phyloP scores from a whole-genome alignment of 352 stramenopile genomes.

The Phytophthora colocasiae region DNA sequence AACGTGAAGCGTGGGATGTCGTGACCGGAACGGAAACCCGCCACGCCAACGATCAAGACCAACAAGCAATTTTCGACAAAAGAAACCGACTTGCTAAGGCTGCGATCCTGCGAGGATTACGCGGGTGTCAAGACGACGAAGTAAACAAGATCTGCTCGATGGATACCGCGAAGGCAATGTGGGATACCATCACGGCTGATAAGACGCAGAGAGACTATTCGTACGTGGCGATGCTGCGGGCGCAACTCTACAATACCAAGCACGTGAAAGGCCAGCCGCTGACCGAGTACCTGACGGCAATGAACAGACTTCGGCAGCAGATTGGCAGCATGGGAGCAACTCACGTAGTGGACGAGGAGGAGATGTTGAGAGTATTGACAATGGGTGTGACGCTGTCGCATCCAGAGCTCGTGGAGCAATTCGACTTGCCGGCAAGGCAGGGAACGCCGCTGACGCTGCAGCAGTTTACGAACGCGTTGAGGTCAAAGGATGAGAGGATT shows the following conservation, averaged over 20 bases:
- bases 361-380: background rate
- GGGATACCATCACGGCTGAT: background rate
- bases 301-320: background rate
- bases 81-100: background rate
- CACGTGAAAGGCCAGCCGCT: background rate
- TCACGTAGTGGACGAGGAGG: background rate
- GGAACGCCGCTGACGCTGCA: conserved; percentile 5
- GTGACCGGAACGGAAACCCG: background rate
- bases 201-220: conserved; percentile 2
- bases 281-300: background rate
- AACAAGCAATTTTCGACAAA: background rate
- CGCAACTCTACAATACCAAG: background rate
- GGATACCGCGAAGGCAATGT: background rate
- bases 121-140: background rate
- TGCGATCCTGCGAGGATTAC: background rate
- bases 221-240: background rate
- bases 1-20: background rate
- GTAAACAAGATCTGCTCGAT: background rate
- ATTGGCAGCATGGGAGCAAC: background rate
- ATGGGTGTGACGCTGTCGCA: conserved; percentile 7
- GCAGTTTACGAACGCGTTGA: background rate
- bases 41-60: background rate
- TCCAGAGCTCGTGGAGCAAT: conserved; percentile 2
- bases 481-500: conserved; percentile 3
- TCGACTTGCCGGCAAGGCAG: conserved; percentile 4